These are phyloP conservation scores for Pseudopyrenochaeta lycopersici DNA, from an alignment of 2,329 filamentous ascomycete species.

Conservation along the genomic window DNA sequence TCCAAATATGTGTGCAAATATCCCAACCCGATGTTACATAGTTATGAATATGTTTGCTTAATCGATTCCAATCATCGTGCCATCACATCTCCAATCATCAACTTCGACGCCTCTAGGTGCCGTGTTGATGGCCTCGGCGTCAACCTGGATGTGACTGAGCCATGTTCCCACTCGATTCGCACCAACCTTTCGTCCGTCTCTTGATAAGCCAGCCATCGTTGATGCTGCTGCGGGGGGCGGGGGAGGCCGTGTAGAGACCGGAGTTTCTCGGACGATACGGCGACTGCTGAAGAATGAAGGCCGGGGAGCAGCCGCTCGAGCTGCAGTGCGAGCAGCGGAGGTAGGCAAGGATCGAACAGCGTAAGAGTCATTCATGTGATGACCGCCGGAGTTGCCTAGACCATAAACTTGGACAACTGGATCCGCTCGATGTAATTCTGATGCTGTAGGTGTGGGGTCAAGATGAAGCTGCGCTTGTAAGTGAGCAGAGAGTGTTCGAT, in stretches of 20 bases:
- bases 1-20: neutral
- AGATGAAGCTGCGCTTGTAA: conserved; percentile 57
- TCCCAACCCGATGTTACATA: neutral
- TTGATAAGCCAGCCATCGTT: conserved; percentile 49
- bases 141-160: conserved; percentile 48
- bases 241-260: conserved; percentile 14
- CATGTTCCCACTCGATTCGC: conserved; percentile 50
- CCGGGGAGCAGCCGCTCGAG: conserved; percentile 30
- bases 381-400: conserved; percentile 62
- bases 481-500: conserved; percentile 61
- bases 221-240: conserved; percentile 29
- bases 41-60: conserved; percentile 23
- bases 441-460: conserved; percentile 29
- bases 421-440: conserved; percentile 42
- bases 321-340: conserved; percentile 37
- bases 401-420: conserved; percentile 59
- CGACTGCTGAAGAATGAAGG: conserved; percentile 37
- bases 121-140: conserved; percentile 47
- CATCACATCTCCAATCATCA: conserved; percentile 47
- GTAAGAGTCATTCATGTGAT: conserved; percentile 67
- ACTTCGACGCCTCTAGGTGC: conserved; percentile 43
- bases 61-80: conserved; percentile 47
- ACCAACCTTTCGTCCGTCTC: conserved; percentile 46
- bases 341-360: conserved; percentile 41
- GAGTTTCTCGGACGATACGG: conserved; percentile 30